phyloP scores from a whole-genome alignment of 345 rosid species.

The Microthlaspi erraticum region DNA sequence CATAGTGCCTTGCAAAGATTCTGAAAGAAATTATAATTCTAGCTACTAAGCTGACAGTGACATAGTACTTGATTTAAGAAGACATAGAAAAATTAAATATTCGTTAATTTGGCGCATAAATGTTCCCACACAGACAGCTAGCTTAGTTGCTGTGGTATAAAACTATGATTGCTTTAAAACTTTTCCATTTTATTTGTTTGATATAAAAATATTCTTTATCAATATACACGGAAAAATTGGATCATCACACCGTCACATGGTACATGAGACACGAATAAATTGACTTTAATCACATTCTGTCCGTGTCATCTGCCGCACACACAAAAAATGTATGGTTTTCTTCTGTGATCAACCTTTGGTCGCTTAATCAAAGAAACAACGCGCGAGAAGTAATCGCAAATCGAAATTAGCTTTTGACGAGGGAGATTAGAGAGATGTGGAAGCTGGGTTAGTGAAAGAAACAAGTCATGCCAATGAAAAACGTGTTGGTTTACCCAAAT shows the following conservation, averaged over 20 bases:
- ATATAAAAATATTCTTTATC: no score
- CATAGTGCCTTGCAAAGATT: not conserved
- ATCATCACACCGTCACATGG: not conserved
- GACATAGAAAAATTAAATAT: not conserved
- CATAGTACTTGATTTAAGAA: not conserved
- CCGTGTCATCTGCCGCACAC: constrained; percentile 11
- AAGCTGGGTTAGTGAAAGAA: no score
- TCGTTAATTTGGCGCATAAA: not conserved
- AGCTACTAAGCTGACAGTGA: not conserved
- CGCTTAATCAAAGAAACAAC: no score
- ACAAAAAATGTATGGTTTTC: no score
- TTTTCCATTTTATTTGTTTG: not conserved
- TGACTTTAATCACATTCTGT: not conserved
- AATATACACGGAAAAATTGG: not conserved
- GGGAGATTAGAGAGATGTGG: no score
- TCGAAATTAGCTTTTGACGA: no score
- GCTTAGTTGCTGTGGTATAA: not conserved
- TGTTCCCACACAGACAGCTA: not conserved
- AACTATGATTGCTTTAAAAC: no score
- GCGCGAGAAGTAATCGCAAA: no score
- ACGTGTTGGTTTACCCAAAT: no score
- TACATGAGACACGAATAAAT: not conserved
- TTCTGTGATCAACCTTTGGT: no score
- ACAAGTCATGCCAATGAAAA: no score
- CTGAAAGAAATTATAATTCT: not conserved